phyloP scores from a whole-genome alignment of 768 basidiomycete species.

The Piloderma croceum region DNA sequence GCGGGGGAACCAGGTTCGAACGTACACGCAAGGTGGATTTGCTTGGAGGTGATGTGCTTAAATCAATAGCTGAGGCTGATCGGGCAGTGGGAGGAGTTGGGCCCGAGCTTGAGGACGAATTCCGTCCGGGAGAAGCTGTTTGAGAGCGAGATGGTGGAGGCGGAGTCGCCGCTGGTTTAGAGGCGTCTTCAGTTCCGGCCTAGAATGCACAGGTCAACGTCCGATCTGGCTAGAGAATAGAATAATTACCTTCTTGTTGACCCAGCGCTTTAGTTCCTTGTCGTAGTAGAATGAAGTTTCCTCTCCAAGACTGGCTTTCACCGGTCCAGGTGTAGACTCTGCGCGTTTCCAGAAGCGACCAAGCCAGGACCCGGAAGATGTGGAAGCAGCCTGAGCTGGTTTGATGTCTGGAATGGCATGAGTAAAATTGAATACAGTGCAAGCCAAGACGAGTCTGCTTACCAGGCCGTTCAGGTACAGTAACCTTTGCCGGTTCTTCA shows the following conservation, averaged over 20 bases:
- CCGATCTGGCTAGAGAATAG: conserved; percentile 5
- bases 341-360: conserved; percentile 74
- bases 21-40: conserved; percentile 53
- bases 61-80: conserved; percentile 60
- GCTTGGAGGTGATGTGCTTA: conserved; percentile 45
- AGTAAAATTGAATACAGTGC: not conserved
- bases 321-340: conserved; percentile 58
- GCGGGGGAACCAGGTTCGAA: conserved; percentile 57
- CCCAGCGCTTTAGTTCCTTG: conserved; percentile 92
- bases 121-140: conserved; percentile 77
- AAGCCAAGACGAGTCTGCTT: conserved; percentile 5
- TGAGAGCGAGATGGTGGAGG: conserved; percentile 83
- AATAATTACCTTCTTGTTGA: conserved; percentile 82
- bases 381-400: conserved; percentile 25
- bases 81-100: conserved; percentile 41
- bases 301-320: conserved; percentile 91
- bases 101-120: conserved; percentile 17
- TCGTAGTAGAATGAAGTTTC: conserved; percentile 90
- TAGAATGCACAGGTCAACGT: conserved; percentile 21
- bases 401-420: conserved; percentile 1
- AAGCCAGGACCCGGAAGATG: conserved; percentile 66
- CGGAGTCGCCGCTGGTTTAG: conserved; percentile 50
- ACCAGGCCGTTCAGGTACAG: conserved; percentile 26
- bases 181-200: conserved; percentile 52
- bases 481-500: conserved; percentile 13